A percentile compares a stretch with the other conserved stretches of the same genome.
phyloP scores from a whole-genome alignment of 1,284 basidiomycete species.

The Fomitopsis betulina region DNA sequence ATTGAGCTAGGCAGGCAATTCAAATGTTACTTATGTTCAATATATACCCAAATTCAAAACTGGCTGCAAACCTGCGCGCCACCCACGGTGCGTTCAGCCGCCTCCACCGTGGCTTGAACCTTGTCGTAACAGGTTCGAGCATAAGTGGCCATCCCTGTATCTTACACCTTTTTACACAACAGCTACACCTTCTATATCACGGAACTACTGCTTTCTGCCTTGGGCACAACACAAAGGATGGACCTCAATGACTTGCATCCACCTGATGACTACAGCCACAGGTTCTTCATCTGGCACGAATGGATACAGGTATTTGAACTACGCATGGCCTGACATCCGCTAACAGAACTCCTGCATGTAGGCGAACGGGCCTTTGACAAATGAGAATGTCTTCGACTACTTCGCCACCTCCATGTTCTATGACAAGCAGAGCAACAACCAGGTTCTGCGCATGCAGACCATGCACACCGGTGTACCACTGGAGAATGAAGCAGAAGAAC shows the following conservation, averaged over 20 bases:
- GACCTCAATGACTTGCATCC: conserved; percentile 72
- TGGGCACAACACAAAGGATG: conserved; percentile 32
- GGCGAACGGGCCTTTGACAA: conserved; percentile 72
- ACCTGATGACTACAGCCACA: conserved; percentile 71
- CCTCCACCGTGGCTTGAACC: too few relatives aligned
- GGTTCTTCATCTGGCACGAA: conserved; percentile 84
- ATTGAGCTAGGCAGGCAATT: conserved; percentile 76
- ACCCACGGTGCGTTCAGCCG: too few relatives aligned
- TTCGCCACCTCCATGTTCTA: conserved; percentile 86
- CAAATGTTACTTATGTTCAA: too few relatives aligned
- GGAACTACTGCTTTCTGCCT: not conserved
- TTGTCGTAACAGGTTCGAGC: too few relatives aligned
- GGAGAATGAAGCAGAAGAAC: conserved; percentile 73
- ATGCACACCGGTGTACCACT: conserved; percentile 69
- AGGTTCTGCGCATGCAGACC: conserved; percentile 85
- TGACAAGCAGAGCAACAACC: conserved; percentile 87
- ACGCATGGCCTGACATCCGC: not conserved
- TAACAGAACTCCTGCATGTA: conserved; percentile 26
- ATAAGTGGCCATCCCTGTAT: too few relatives aligned
- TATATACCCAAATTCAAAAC: too few relatives aligned
- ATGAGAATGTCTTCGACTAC: conserved; percentile 80
- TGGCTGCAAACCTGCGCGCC: too few relatives aligned
- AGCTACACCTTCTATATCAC: too few relatives aligned
- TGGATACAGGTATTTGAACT: conserved; percentile 62
- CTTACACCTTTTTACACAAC: too few relatives aligned